Evolutionary conservation across 2,329 filamentous ascomycete species (phyloP).

Genomic region (Fusarium pseudoanthophilum): DNA sequence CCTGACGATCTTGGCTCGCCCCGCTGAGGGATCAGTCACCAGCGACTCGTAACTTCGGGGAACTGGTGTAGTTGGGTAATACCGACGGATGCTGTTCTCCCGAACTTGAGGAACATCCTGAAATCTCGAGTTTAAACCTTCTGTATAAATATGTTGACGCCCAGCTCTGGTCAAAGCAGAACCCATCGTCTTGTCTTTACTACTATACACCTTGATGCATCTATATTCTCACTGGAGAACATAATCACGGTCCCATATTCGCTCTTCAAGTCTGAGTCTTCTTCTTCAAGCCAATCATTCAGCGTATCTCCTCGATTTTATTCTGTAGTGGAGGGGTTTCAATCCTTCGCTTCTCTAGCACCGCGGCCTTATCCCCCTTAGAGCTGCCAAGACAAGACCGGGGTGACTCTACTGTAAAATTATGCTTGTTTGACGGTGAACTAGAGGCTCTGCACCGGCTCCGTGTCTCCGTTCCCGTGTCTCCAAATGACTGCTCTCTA

Average conservation of each 20-base stretch:
- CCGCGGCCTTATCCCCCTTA: conserved; percentile 15
- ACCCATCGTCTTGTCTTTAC: background rate
- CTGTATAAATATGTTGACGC: background rate
- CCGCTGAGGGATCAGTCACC: background rate
- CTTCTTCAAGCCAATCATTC: background rate
- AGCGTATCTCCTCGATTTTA: background rate
- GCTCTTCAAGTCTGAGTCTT: background rate
- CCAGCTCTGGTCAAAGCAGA: background rate
- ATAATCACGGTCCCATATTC: background rate
- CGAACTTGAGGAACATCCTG: background rate
- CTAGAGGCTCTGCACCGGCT: conserved; percentile 20
- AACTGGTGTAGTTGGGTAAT: background rate
- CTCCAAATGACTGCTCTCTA: conserved; percentile 12
- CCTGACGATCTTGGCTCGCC: conserved; percentile 3
- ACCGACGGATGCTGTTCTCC: background rate
- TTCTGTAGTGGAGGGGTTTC: background rate
- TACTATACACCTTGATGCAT: background rate
- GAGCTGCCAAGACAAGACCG: conserved; percentile 23
- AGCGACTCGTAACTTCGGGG: background rate
- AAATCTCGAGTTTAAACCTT: background rate
- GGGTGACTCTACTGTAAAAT: conserved; percentile 8
- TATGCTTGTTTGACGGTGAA: conserved; percentile 34
- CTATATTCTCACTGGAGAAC: background rate
- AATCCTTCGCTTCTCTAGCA: conserved; percentile 25
- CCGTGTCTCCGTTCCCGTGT: background rate